phyloP scores from a whole-genome alignment of 139 green algal species.

The Coccomyxa sp. region DNA sequence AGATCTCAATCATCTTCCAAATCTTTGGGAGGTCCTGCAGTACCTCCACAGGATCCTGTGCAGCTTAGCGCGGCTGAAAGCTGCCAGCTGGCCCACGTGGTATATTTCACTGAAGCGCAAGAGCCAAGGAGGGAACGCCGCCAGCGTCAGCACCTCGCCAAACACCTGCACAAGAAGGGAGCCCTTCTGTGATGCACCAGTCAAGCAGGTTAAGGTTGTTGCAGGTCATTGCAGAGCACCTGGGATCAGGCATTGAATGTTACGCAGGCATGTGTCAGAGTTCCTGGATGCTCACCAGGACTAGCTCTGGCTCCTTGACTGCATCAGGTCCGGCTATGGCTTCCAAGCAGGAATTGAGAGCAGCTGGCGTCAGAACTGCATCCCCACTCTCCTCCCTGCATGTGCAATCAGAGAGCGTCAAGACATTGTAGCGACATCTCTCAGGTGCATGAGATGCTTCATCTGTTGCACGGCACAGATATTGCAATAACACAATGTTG shows the following conservation, averaged over 20 bases:
- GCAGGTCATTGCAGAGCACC: background rate
- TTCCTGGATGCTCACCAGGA: slow-evolving; percentile 7
- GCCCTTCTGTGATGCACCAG: background rate
- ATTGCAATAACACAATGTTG: background rate
- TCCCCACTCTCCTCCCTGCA: background rate
- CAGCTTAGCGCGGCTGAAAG: background rate
- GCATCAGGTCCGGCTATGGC: background rate
- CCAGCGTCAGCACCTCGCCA: slow-evolving; percentile 24
- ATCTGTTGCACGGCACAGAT: background rate
- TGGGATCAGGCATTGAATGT: background rate
- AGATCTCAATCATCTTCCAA: slow-evolving; percentile 8
- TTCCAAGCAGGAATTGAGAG: background rate
- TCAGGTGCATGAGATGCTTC: background rate
- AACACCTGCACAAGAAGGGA: slow-evolving; percentile 17
- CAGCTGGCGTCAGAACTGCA: background rate
- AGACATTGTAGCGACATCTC: background rate
- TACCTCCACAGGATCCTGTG: slow-evolving; percentile 4
- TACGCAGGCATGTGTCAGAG: background rate
- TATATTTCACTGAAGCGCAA: slow-evolving; percentile 34
- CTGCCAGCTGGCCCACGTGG: slow-evolving; percentile 20
- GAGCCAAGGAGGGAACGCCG: slow-evolving; percentile 39
- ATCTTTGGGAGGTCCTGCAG: slow-evolving; percentile 15
- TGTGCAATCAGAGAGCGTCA: background rate
- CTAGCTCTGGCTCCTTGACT: slow-evolving; percentile 9
- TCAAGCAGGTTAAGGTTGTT: background rate